Conservation (phyloP, 257 asterid species). For the Solanum chaucha region DNA sequence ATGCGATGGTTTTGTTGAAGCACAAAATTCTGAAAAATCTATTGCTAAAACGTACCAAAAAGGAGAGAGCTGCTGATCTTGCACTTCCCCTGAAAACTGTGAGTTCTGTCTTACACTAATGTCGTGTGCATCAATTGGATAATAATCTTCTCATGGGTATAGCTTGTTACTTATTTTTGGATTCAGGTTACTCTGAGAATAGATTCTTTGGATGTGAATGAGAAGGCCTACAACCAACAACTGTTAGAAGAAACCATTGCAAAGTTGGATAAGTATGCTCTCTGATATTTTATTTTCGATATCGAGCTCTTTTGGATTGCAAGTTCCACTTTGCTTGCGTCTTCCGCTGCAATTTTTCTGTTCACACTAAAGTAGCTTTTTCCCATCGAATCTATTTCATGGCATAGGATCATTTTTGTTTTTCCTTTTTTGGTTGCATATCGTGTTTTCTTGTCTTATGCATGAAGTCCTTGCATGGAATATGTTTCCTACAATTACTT, state of each 20-base stretch:
- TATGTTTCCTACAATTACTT: neutral
- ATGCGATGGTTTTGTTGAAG: slow-evolving; percentile 78
- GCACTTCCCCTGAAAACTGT: slow-evolving; percentile 74
- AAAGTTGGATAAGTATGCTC: slow-evolving; percentile 63
- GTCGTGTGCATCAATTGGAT: neutral
- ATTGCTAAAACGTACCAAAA: slow-evolving; percentile 44
- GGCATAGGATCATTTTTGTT: neutral
- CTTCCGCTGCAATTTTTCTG: neutral
- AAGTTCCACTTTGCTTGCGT: neutral
- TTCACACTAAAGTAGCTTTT: neutral
- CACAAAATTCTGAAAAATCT: slow-evolving; percentile 44
- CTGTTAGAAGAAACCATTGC: slow-evolving; percentile 56
- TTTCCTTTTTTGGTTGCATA: neutral
- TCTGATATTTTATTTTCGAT: neutral
- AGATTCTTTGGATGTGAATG: slow-evolving; percentile 57
- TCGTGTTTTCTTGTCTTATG: neutral
- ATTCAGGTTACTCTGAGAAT: slow-evolving; percentile 61
- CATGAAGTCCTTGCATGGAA: neutral
- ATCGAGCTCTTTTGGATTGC: neutral
- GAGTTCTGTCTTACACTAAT: slow-evolving; percentile 7
- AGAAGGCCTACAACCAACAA: slow-evolving; percentile 53
- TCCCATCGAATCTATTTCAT: neutral
- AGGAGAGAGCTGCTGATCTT: slow-evolving; percentile 92
- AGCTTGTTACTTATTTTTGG: neutral
- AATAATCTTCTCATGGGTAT: neutral